Conservation (phyloP, 768 basidiomycete species). For the Lactarius sanguifluus region DNA sequence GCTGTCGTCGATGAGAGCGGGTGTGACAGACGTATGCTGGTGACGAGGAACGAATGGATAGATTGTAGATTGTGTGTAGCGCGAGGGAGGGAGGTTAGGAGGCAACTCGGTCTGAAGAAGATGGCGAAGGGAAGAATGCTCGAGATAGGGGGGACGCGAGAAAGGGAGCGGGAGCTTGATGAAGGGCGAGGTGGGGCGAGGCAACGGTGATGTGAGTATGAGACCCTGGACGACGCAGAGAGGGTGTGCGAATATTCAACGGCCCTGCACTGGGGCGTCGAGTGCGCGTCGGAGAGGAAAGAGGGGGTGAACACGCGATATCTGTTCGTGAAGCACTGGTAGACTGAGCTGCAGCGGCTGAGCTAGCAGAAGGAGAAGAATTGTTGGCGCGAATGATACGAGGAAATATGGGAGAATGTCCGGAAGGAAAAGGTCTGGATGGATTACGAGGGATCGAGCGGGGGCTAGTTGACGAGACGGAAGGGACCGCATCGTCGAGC, state of each 20-base stretch:
- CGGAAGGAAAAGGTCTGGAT: constrained; percentile 43
- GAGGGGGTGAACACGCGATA: constrained; percentile 44
- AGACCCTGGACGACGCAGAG: constrained; percentile 22
- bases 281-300: constrained; percentile 47
- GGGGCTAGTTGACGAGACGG: constrained; percentile 55
- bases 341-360: constrained; percentile 27
- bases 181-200: constrained; percentile 35
- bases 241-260: constrained; percentile 22
- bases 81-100: constrained; percentile 41
- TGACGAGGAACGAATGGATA: constrained; percentile 34
- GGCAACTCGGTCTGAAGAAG: constrained; percentile 56
- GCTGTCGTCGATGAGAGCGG: constrained; percentile 28
- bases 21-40: constrained; percentile 42
- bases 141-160: constrained; percentile 70
- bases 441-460: constrained; percentile 46
- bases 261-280: constrained; percentile 46
- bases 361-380: constrained; percentile 33
- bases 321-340: constrained; percentile 38
- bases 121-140: constrained; percentile 71
- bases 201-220: constrained; percentile 34
- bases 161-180: constrained; percentile 46
- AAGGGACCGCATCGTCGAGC: constrained; percentile 57
- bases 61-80: constrained; percentile 23
- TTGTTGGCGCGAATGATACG: constrained; percentile 64
- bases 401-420: constrained; percentile 55